Evolutionary conservation across 2,329 filamentous ascomycete species (phyloP), one percentile per base, ranked within the genome.

Genomic region (Stachybotrys elegans): DNA sequence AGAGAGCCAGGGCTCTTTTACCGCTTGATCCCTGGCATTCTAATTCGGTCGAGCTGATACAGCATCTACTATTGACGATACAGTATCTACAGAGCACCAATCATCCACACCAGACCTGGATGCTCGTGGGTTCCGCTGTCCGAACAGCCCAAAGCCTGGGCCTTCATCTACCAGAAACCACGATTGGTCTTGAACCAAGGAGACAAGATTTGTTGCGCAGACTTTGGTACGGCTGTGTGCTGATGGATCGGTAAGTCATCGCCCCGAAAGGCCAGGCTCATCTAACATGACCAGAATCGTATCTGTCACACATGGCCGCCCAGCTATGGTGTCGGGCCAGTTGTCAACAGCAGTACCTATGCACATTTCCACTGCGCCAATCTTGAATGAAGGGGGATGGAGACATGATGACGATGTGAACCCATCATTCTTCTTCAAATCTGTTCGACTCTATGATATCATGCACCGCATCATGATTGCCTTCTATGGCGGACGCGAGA

Each of bases 1-100:
- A 57, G 2, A 60, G 70, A 4, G 70, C 72, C 0, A 66, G 69
- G 32, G 63, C 63, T 4, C 48, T 73, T 0, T 54, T 74, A 1
- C 63, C 67, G 2, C 64, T 72, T 35, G 67, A 64, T 14, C 51
- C 67, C 2, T 72, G 69, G 64, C 61, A 71, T 11, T 57, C 62
- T 0, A 67, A 66, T 0, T 73, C 70, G 0, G 50, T 69, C 0
- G 68, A 67, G 35, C 44, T 71, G 2, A 67, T 75, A 1, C 72
- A 75, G 48, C 73, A 67, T 36, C 54, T 75, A 1, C 52, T 76
- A 0, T 55, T 75, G 5, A 70, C 71, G 47, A 69, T 67, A 11
- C 71, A 73, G 36, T 75, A 74, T 45, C 54, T 75, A 0, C 72
- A 75, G 35, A 71, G 72, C 37, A 74, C 72, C 0, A 65, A 71